Percentiles rank a stretch among this genome's conserved stretches.
phyloP scores from a whole-genome alignment of 2,329 filamentous ascomycete genomes.

The Colletotrichum sp. region DNA sequence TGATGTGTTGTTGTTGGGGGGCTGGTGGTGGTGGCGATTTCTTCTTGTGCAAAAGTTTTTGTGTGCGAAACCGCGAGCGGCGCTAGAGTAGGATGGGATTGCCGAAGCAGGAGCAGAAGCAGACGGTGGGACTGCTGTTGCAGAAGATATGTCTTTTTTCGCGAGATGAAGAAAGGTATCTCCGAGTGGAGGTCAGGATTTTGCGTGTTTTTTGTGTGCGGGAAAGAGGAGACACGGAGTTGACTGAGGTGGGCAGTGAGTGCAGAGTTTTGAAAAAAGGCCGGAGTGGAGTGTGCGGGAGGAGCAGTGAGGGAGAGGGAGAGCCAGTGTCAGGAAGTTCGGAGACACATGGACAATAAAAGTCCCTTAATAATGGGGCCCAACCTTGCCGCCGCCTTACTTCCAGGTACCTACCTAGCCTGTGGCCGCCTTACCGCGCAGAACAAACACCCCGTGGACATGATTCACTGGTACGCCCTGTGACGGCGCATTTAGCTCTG shows the following conservation, averaged over 20 bases:
- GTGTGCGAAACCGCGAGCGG: background rate
- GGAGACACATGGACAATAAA: slow-evolving; percentile 8
- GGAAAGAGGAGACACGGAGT: background rate
- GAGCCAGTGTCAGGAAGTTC: background rate
- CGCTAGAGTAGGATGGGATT: background rate
- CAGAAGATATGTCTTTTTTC: background rate
- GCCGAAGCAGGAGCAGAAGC: background rate
- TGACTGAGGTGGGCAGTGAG: background rate
- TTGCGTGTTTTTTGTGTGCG: slow-evolving; percentile 1
- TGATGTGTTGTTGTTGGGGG: background rate
- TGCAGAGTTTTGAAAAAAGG: background rate
- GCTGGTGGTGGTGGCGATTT: background rate
- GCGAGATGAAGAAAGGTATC: background rate
- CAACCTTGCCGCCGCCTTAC: background rate
- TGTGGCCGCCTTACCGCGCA: background rate
- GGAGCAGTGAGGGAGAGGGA: background rate
- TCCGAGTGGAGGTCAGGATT: background rate
- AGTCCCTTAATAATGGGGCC: slow-evolving; percentile 6
- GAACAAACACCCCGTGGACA: background rate
- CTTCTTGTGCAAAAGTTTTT: background rate
- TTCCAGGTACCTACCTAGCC: background rate
- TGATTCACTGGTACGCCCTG: background rate
- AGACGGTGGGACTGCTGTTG: background rate
- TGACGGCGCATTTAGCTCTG: background rate
- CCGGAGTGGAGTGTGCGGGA: background rate